phyloP scores from a whole-genome alignment of 2,329 filamentous ascomycete genomes.

The Coniochaeta sp. region DNA sequence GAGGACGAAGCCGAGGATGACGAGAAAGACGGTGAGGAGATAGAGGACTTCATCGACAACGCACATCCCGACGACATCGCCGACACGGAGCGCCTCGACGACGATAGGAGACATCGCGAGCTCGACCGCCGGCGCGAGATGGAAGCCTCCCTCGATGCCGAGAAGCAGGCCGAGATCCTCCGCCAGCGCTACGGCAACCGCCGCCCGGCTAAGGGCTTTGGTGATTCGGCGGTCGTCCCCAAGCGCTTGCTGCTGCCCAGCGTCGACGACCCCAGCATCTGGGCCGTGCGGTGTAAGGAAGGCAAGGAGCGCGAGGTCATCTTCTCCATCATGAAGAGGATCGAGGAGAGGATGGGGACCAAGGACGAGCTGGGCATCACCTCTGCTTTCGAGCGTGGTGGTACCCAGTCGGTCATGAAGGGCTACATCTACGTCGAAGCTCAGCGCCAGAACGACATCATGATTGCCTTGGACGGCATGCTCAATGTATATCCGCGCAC shows the following conservation, averaged over 20 bases:
- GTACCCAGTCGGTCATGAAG: conserved; percentile 71
- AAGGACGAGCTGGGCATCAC: conserved; percentile 80
- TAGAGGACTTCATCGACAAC: conserved; percentile 79
- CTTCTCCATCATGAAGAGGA: conserved; percentile 78
- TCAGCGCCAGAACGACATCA: conserved; percentile 75
- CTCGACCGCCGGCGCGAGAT: conserved; percentile 87
- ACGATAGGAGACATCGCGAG: conserved; percentile 88
- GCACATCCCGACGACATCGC: conserved; percentile 85
- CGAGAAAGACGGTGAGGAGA: conserved; percentile 78
- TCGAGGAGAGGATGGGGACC: conserved; percentile 70
- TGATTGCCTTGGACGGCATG: conserved; percentile 74
- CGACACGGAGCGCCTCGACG: conserved; percentile 71
- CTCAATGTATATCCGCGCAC: conserved; percentile 84
- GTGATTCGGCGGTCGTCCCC: conserved; percentile 70
- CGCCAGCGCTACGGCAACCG: conserved; percentile 83
- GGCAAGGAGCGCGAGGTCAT: conserved; percentile 93
- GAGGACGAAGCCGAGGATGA: conserved; percentile 84
- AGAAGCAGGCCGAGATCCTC: conserved; percentile 82
- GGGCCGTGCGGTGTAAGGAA: conserved; percentile 86
- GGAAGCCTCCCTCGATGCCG: conserved; percentile 81
- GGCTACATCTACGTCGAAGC: conserved; percentile 96
- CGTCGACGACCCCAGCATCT: conserved; percentile 93
- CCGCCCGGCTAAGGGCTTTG: conserved; percentile 54
- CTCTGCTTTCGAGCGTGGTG: conserved; percentile 84
- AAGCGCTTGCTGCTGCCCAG: conserved; percentile 83